Conservation (phyloP, 1,284 basidiomycete genomes). For the Cryptococcus deneoformans region DNA sequence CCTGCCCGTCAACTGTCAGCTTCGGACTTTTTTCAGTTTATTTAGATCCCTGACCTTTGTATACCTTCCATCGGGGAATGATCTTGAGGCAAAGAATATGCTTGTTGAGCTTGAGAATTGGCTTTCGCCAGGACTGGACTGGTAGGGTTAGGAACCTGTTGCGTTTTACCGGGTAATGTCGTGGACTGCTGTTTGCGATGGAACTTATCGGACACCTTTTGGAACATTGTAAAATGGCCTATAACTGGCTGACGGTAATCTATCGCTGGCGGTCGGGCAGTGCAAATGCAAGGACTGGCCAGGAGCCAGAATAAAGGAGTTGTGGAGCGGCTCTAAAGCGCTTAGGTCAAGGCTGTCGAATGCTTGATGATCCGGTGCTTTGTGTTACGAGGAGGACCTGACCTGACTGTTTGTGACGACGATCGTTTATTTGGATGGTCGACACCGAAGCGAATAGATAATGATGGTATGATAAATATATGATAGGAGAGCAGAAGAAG, state of each 20-base stretch:
- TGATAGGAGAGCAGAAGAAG: too few species aligned
- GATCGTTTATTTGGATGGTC: too few species aligned
- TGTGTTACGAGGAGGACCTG: too few species aligned
- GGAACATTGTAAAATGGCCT: slow-evolving; percentile 31
- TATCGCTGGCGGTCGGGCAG: background rate
- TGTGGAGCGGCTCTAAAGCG: background rate
- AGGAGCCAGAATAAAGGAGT: background rate
- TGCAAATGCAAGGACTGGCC: background rate
- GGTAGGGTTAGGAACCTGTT: slow-evolving; percentile 7
- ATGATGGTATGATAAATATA: too few species aligned
- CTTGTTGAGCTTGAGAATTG: slow-evolving; percentile 1
- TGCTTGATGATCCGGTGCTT: too few species aligned
- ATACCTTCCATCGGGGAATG: slow-evolving; percentile 31
- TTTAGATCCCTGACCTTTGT: slow-evolving; percentile 21
- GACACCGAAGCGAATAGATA: too few species aligned
- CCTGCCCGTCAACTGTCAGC: slow-evolving; percentile 6
- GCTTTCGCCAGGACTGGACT: background rate
- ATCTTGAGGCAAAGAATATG: background rate
- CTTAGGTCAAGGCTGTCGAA: background rate
- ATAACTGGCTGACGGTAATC: too few species aligned
- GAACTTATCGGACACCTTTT: slow-evolving; percentile 47
- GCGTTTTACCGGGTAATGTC: slow-evolving; percentile 13
- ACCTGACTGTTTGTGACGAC: too few species aligned
- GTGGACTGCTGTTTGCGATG: slow-evolving; percentile 37
- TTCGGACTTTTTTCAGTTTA: background rate